phyloP scores from a whole-genome alignment of 768 basidiomycete genomes.

The Pulveroboletus sp. region DNA sequence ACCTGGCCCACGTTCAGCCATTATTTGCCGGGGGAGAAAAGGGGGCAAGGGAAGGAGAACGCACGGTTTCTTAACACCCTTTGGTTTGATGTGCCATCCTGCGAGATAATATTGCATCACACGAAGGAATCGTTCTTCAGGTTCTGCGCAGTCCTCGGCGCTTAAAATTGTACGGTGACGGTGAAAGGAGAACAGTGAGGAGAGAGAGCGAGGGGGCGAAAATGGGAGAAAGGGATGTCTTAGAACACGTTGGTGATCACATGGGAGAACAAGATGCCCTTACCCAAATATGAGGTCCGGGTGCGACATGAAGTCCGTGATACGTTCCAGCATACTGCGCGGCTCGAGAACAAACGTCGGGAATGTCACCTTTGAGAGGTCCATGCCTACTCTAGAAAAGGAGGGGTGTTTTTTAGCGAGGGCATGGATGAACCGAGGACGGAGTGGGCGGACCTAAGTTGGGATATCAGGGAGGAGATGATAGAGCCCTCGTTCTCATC shows the following conservation, averaged over 20 bases:
- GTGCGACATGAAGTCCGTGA: conserved; percentile 99
- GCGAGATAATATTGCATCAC: conserved; percentile 94
- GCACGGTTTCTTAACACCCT: conserved; percentile 98
- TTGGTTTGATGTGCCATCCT: conserved; percentile 99
- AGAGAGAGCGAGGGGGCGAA: not conserved
- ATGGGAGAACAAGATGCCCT: conserved; percentile 32
- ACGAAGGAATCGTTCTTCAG: conserved; percentile 87
- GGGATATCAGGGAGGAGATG: conserved; percentile 82
- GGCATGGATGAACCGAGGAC: not conserved
- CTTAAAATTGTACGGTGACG: conserved; percentile 39
- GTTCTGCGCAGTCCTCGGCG: conserved; percentile 73
- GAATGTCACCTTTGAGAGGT: conserved; percentile 90
- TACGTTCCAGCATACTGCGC: conserved; percentile 94
- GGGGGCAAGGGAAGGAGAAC: conserved; percentile 29
- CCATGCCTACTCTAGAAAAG: conserved; percentile 83
- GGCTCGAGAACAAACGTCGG: conserved; percentile 97
- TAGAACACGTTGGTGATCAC: conserved; percentile 20
- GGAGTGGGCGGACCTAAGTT: conserved; percentile 60
- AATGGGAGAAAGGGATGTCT: conserved; percentile 7
- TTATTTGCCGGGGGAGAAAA: not conserved
- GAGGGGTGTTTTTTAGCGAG: conserved; percentile 9
- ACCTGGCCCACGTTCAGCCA: conserved; percentile 45
- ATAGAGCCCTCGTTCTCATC: conserved; percentile 94
- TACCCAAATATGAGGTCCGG: conserved; percentile 96
- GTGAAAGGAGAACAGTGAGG: not conserved